Evolutionary conservation across 2,329 filamentous ascomycete genomes (phyloP), one percentile per base, ranked within the genome.

Genomic region (Pseudogymnoascus sp.): DNA sequence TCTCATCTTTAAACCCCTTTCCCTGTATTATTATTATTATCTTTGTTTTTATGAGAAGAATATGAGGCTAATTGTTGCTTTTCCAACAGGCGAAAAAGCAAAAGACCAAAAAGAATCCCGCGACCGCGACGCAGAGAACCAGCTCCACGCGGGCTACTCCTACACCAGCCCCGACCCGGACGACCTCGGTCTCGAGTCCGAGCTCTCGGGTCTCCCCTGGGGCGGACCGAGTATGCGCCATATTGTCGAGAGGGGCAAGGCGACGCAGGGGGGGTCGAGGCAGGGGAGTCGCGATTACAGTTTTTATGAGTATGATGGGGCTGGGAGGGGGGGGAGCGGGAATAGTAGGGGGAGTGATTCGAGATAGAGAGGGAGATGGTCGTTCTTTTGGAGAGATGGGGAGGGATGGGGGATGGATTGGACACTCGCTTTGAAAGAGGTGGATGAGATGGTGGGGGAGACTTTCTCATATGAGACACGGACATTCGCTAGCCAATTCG

Each of bases 141-240:
- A 82, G 71, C 78, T 85, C 64, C 79, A 85, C 65, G 89, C 89
- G 2, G 84, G 81, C 48, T 83, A 83, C 72, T 82, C 83, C 65
- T 92, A 92, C 72, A 80, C 80, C 14, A 81, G 85, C 1, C 85
- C 87, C 0, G 79, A 82, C 19, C 78, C 85, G 3, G 77, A 79
- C 13, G 85, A 89, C 43, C 78, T 89, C 37, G 75, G 75, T 65
- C 72, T 71, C 37, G 81, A 83, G 60, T 79, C 82, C 11, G 79
- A 85, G 2, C 78, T 85, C 6, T 86, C 86, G 0, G 89, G 89
- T 0, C 77, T 91, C 2, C 89, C 89, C 0, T 92, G 88, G 89
- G 89, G 89, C 37, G 83, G 87, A 19, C 75, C 90, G 68, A 88
- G 82, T 66, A 80, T 91, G 75, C 80, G 78, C 41, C 77, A 83